Evolutionary conservation across 352 stramenopile species (phyloP), one percentile per base, ranked within the genome.

Genomic region (Pythium rishiriense): DNA sequence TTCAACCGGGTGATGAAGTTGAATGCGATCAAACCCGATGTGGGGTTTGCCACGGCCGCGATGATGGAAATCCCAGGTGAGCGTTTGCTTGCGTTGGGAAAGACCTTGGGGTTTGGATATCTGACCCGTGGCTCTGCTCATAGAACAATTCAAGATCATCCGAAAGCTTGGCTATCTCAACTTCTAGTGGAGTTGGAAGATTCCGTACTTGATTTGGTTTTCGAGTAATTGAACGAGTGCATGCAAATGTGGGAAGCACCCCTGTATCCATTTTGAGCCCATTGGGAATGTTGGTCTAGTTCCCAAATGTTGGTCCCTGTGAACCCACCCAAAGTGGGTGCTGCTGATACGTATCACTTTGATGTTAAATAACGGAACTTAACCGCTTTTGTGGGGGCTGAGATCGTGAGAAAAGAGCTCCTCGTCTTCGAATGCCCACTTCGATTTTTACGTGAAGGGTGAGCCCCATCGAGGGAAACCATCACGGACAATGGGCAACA

Each of bases 21-120:
- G n/a, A 85, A 85, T 46, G 56, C 51, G 1, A 50, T 69, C 22
- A 83, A 88, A 31, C 80, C 80, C 3, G 83, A 89, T 6, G 52
- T 87, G n/a, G 77, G 70, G 22, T 90, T 94, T 63, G 85, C 83
- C 3, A 83, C 80, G 4, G 74, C 75, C 14, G 82, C 83, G 12
- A 61, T 94, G 37, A 85, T 85, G 68, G 78, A 91, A 48, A 81
- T 93, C 49, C 82, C 79, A 61, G 76, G 72, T 76, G 66, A 15
- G 21, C 1, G 14, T 25, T 4, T 29, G 43, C 8, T 49, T 50
- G n/a, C 6, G 17, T 29, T 14, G 19, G 8, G 8, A 2, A 4
- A 9, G 24, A 48, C 41, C 6, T 11, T 28, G 15, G 4, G 19
- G 11, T 42, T 14, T 10, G 7, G 35, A 43, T 2, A 43, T 43